Conservation (phyloP, 1,139 yeast species). For the Hemisphaericaspora xylofermentans region DNA sequence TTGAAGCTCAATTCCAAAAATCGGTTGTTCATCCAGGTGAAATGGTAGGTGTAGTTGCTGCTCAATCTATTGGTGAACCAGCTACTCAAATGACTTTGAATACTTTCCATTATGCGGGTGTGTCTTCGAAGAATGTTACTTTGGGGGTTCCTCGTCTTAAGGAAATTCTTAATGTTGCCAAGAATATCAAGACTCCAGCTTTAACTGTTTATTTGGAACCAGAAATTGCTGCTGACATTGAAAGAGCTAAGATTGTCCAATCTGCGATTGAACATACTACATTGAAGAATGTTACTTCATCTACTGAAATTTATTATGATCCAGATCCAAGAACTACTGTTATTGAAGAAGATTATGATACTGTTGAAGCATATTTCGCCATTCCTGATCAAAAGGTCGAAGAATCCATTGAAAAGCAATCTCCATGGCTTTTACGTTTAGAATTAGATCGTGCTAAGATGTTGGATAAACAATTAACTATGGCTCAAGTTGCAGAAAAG, state of each 20-base stretch:
- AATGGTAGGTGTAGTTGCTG: slow-evolving; percentile 99
- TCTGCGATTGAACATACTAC: slow-evolving; percentile 97
- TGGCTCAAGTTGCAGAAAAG: slow-evolving; percentile 98
- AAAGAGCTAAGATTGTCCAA: slow-evolving; percentile 90
- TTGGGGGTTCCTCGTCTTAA: slow-evolving; percentile 99
- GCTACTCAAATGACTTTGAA: slow-evolving; percentile 99
- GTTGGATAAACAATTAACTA: slow-evolving; percentile 95
- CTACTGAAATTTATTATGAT: slow-evolving; percentile 95
- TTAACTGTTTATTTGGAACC: slow-evolving; percentile 84
- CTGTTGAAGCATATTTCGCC: slow-evolving; percentile 94
- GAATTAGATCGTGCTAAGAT: slow-evolving; percentile 98
- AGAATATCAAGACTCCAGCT: slow-evolving; percentile 98
- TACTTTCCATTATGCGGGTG: slow-evolving; percentile 99
- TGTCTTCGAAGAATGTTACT: slow-evolving; percentile 97
- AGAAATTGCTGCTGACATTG: slow-evolving; percentile 83
- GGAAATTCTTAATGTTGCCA: slow-evolving; percentile 98
- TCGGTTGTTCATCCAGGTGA: slow-evolving; percentile 98
- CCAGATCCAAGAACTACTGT: slow-evolving; percentile 97
- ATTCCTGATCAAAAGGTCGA: slow-evolving; percentile 98
- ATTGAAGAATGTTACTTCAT: slow-evolving; percentile 91
- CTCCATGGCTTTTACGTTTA: slow-evolving; percentile 96
- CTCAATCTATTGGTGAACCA: slow-evolving; percentile 99
- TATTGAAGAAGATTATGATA: slow-evolving; percentile 93
- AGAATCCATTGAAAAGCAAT: slow-evolving; percentile 87
- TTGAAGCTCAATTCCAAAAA: slow-evolving; percentile 89